Conservation (phyloP, 352 stramenopile species). For the Thalassiosira mediterranea region DNA sequence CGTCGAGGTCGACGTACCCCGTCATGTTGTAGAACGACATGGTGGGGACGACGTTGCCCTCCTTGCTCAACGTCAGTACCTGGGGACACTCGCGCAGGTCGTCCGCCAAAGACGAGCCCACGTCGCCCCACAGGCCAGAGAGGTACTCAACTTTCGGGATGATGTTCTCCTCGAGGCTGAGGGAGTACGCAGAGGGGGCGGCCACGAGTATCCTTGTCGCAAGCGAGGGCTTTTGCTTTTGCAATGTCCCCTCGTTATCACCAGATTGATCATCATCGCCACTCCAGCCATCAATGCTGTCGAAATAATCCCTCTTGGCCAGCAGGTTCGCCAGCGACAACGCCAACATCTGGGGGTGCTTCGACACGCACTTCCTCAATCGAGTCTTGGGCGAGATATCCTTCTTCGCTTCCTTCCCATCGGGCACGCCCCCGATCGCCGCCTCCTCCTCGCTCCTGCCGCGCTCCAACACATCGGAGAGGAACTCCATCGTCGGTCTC, state of each 20-base stretch:
- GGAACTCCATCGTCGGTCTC: conserved; percentile 57
- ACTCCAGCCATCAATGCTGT: conserved; percentile 33
- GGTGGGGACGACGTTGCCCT: conserved; percentile 74
- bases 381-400: conserved; percentile 4
- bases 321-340: conserved; percentile 66
- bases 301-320: conserved; percentile 71
- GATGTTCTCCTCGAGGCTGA: conserved; percentile 75
- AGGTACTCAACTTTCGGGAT: conserved; percentile 72
- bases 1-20: conserved; percentile 61
- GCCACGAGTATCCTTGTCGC: conserved; percentile 53
- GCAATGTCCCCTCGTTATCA: not conserved
- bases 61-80: conserved; percentile 75
- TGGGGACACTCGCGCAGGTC: conserved; percentile 67
- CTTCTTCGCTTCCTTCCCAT: conserved; percentile 19
- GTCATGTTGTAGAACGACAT: conserved; percentile 79
- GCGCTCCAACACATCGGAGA: conserved; percentile 30
- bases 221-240: conserved; percentile 24
- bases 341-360: conserved; percentile 71
- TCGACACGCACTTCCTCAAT: conserved; percentile 65
- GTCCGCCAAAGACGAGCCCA: conserved; percentile 18
- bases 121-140: conserved; percentile 52
- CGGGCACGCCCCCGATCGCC: not conserved
- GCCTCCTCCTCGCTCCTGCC: not conserved
- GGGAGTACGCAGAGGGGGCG: conserved; percentile 67
- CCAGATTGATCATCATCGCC: not conserved